Percentiles rank a stretch among this genome's conserved stretches.
Evolutionary conservation across 208 protist genomes (phyloP).

Genomic region (Porcisia deanei): DNA sequence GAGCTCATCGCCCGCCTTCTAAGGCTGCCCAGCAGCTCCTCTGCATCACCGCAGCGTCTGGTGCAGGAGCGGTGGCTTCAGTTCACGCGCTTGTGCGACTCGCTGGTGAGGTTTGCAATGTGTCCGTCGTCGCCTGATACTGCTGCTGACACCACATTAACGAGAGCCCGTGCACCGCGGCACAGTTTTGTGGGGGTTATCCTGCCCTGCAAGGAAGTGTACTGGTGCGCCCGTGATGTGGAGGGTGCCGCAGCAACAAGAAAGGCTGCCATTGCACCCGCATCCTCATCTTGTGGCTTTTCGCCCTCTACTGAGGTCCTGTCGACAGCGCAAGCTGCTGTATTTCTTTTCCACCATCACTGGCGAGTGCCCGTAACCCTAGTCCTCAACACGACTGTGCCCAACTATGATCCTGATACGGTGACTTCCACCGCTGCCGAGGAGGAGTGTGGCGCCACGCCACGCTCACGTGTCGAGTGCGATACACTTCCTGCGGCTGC

Average conservation of each 20-base stretch:
- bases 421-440: neutral
- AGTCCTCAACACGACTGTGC: constrained; percentile 29
- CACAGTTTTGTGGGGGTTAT: constrained; percentile 7
- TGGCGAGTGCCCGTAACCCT: constrained; percentile 29
- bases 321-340: constrained; percentile 30
- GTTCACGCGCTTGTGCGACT: constrained; percentile 19
- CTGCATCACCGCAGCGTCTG: neutral
- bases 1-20: neutral
- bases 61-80: constrained; percentile 8
- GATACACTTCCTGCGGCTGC: neutral
- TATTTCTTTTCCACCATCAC: constrained; percentile 7
- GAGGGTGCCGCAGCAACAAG: neutral
- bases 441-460: neutral
- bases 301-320: neutral
- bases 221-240: constrained; percentile 13
- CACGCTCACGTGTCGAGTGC: neutral
- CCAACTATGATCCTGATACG: neutral
- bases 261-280: neutral
- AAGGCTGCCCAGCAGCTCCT: neutral
- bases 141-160: neutral
- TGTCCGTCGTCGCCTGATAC: neutral
- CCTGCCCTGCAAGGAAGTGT: constrained; percentile 37
- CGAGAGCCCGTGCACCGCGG: neutral
- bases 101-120: neutral
- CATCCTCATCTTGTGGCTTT: neutral